Evolutionary conservation across 352 stramenopile species (phyloP), one percentile per base, ranked within the genome.

Genomic region (Phytophthora macrochlamydospora): DNA sequence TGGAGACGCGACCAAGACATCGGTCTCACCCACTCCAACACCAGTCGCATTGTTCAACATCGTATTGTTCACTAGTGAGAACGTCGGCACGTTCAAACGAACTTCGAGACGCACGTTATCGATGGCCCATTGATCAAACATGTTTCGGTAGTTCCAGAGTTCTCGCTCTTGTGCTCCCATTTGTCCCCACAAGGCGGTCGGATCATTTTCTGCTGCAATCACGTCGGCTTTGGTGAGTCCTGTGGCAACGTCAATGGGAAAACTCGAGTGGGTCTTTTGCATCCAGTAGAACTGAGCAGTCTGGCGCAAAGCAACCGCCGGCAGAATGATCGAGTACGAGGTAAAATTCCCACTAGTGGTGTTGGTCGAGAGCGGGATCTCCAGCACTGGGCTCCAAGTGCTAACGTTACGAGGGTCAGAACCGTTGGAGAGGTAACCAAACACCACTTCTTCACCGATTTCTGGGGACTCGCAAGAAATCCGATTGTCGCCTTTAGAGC

Each of bases 121-220:
- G 2, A 91, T 62, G 0, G 82, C 79, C 82, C 85, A 91, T 65
- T 93, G 85, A 35, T 93, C 85, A 50, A 91, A 91, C 24, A 93
- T 64, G 45, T 93, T 93, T 1, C 78, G 75, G 62, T 89, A 85
- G 7, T 54, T 73, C 81, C 84, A 92, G 2, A 85, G 62, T 31
- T 86, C 76, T 0, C 61, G 74, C 44, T 89, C 84, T 2, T 65
- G 30, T 1, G 60, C 7, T 2, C 76, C 76, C 31, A 88, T 42
- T n/a, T 58, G 50, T 1, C 78, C 75, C 40, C 73, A 63, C 2
- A 77, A 58, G 44, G 72, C 74, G 2, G 73, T 85, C 3, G 69
- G 33, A 28, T 89, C 79, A 61, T 90, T 89, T 50, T 71, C 75
- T 38, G 53, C 69, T 4, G 61, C 40, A 3, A 75, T 42, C 1